These are phyloP conservation scores for Suzukiozyma palmioleophila DNA, from an alignment of 1,139 yeast genomes.

Conservation along the genomic window DNA sequence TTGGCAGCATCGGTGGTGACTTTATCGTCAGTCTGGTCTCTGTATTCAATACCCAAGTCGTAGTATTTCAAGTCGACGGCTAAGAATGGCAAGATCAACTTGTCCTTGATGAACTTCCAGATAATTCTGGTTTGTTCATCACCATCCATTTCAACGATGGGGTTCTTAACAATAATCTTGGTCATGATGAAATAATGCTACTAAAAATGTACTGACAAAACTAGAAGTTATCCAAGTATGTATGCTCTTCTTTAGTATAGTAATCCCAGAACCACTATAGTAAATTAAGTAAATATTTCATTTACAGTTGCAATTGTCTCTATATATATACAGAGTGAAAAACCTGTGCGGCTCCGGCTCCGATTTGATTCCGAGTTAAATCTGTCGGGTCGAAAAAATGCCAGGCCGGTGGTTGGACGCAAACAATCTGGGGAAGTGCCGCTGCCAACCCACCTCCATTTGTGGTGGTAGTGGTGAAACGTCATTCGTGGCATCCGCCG, in stretches of 20 bases:
- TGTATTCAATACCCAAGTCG: slow-evolving; percentile 79
- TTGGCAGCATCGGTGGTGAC: slow-evolving; percentile 87
- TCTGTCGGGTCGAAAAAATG: no score
- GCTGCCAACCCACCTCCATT: no score
- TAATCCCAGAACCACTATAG: no score
- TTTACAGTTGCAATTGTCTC: no score
- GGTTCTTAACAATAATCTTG: slow-evolving; percentile 79
- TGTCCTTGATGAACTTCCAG: slow-evolving; percentile 81
- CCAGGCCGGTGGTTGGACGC: no score
- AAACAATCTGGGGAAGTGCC: no score
- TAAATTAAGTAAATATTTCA: no score
- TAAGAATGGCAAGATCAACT: slow-evolving; percentile 78
- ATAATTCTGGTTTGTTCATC: slow-evolving; percentile 94
- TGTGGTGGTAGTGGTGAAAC: no score
- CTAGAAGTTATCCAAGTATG: no score
- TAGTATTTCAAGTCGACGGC: slow-evolving; percentile 88
- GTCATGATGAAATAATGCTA: background rate
- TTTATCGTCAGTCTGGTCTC: slow-evolving; percentile 85
- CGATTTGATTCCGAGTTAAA: background rate
- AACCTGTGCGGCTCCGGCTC: background rate
- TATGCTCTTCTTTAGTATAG: no score
- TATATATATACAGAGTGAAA: background rate
- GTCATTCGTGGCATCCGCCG: no score
- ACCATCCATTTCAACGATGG: slow-evolving; percentile 94
- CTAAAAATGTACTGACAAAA: no score